Conservation (phyloP, 768 basidiomycete species). For the Leucosporidium yakuticum region DNA sequence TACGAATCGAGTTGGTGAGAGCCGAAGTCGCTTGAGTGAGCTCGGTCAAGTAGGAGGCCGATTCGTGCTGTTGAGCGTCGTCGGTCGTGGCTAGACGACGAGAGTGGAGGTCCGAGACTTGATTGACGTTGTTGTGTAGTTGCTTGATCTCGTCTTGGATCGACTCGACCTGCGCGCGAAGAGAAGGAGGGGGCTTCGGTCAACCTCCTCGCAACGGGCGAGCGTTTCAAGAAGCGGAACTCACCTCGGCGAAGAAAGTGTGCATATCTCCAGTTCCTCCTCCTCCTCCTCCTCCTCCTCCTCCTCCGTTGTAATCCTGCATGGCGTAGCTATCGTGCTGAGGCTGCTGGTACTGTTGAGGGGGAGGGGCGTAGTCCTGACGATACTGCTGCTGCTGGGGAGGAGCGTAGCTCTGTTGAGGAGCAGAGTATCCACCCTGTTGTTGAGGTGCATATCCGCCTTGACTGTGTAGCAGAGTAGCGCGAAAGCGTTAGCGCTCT, state of each 20-base stretch:
- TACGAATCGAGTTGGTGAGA: constrained; percentile 45
- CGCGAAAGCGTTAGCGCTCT: too few relatives aligned
- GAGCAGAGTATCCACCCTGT: constrained; percentile 3
- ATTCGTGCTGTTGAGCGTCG: constrained; percentile 26
- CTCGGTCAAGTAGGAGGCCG: constrained; percentile 35
- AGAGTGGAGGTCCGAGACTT: constrained; percentile 41
- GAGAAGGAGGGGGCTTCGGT: neutral
- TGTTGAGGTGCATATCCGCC: too few relatives aligned
- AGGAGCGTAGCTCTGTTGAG: constrained; percentile 7
- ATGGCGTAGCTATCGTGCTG: constrained; percentile 15
- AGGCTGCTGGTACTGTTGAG: neutral
- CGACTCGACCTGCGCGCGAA: constrained; percentile 23
- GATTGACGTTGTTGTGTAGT: constrained; percentile 36
- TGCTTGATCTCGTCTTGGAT: constrained; percentile 34
- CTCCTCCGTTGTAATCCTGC: constrained; percentile 26
- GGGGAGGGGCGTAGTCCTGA: constrained; percentile 1
- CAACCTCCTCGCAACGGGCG: neutral
- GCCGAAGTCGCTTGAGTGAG: constrained; percentile 37
- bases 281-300: neutral
- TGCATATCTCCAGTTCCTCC: constrained; percentile 14
- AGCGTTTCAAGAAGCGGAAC: neutral
- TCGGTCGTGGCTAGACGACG: constrained; percentile 42
- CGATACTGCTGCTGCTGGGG: constrained; percentile 17
- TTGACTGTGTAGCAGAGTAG: too few relatives aligned
- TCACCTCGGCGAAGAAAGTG: constrained; percentile 35